These are phyloP conservation scores for Rutstroemia sp. DNA, from an alignment of 2,329 filamentous ascomycete genomes.

Conservation along the genomic window DNA sequence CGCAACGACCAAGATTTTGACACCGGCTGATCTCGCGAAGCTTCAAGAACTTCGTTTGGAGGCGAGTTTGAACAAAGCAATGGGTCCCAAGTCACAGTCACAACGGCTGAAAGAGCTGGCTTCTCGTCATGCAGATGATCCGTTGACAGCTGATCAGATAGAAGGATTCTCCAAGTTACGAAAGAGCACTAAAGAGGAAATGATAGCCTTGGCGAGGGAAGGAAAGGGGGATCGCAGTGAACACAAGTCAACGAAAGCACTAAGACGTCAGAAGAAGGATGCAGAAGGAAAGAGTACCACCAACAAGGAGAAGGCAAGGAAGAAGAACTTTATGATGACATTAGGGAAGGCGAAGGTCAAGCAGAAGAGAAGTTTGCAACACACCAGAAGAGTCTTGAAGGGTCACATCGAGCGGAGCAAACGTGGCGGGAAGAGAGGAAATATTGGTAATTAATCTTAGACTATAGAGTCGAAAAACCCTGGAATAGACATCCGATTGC, in stretches of 20 bases:
- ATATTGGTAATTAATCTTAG: constrained; percentile 35
- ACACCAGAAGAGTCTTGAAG: constrained; percentile 73
- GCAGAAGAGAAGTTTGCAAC: constrained; percentile 85
- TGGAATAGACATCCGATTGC: no score
- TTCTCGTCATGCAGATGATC: constrained; percentile 72
- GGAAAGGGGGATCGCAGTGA: constrained; percentile 70
- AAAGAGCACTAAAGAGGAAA: constrained; percentile 85
- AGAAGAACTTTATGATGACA: constrained; percentile 99
- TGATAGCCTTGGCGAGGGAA: constrained; percentile 73
- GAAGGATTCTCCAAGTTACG: constrained; percentile 76
- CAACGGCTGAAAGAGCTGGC: constrained; percentile 33
- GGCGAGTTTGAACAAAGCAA: constrained; percentile 60
- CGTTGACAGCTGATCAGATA: constrained; percentile 84
- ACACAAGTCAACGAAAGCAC: constrained; percentile 80
- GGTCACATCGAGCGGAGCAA: constrained; percentile 79
- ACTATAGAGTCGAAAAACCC: not conserved
- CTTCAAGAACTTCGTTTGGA: constrained; percentile 78
- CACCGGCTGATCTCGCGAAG: constrained; percentile 91
- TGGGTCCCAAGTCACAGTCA: constrained; percentile 40
- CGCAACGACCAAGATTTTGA: constrained; percentile 89
- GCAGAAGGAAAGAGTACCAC: constrained; percentile 90
- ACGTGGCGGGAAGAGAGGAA: constrained; percentile 74
- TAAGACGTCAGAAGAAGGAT: constrained; percentile 80
- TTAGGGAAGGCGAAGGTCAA: constrained; percentile 92
- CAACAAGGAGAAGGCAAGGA: constrained; percentile 91